Base-by-base conservation (phyloP, 2,329 filamentous ascomycete species). In the Fusarium transvaalense region DNA sequence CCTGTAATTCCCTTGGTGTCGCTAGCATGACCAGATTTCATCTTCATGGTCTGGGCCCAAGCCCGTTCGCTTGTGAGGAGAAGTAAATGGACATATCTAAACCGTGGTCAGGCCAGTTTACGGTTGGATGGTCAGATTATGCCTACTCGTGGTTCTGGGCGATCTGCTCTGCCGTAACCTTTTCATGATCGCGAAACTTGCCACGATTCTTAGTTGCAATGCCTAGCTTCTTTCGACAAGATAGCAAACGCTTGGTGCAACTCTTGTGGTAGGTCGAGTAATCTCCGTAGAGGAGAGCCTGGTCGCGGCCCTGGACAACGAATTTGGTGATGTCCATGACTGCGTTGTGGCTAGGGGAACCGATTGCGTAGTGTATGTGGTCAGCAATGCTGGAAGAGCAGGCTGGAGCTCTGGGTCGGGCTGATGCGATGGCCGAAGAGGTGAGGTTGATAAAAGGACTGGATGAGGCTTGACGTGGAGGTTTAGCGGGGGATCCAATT, bases 11-110 rank as follows among this genome's bases (percentile, higher is more conserved):
- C 91, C 78, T 93, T 92, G 64, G 90, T 89, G 73, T 96, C 93
- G 72, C 92, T 87, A 38, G 92, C 88, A 77, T 97, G 93, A 21
- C 88, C 84, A 6, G 93, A 88, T 80, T 97, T 97, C 86, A 97
- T 93, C 77, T 92, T 89, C 94, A 98, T 97, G 60, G 94, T 95
- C 79, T 97, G 91, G 37, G 96, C 95, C 93, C 94, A 98, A 52
- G 94, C 93, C 68, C 96, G 88, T 82, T 99, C 96, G 64, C 94
- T 90, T 38, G 89, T 92, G 75, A 97, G 88, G 58, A 99, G 85
- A 32, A 95, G 84, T n/a, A 97, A 84, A 71, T 91, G 86, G 48
- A 90, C 87, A 80, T 90, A 92, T 79, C 93, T 97, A 29, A 60
- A 34, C 4, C 32, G 27, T 51, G 67, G 47, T 68, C 53, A 72